phyloP scores from a whole-genome alignment of 176 grass and related monocot species.

The Alopecurus myosuroides region DNA sequence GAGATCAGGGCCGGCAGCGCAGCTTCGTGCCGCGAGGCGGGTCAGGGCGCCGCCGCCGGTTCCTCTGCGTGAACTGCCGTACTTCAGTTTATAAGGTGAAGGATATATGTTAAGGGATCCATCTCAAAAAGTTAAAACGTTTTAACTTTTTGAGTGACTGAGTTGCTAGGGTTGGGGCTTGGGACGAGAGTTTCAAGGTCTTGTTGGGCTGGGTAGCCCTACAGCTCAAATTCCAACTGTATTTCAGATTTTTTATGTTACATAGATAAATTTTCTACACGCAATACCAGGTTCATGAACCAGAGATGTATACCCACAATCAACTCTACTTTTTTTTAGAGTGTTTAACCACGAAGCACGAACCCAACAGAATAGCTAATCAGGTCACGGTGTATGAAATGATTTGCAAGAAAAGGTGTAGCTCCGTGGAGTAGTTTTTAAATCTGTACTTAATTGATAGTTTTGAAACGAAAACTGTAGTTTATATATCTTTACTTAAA shows the following conservation, averaged over 20 bases:
- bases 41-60: too few relatives aligned
- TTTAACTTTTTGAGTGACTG: not conserved
- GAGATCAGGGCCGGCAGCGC: too few relatives aligned
- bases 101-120: too few relatives aligned
- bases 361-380: not conserved
- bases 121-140: too few relatives aligned
- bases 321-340: not conserved
- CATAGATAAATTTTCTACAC: not conserved
- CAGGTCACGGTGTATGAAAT: not conserved
- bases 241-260: not conserved
- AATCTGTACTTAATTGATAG: not conserved
- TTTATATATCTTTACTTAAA: not conserved
- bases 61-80: too few relatives aligned
- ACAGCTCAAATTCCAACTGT: not conserved
- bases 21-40: too few relatives aligned
- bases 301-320: not conserved
- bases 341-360: not conserved
- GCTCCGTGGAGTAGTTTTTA: not conserved
- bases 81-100: too few relatives aligned
- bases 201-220: not conserved
- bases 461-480: not conserved
- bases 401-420: not conserved
- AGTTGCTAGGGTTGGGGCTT: not conserved
- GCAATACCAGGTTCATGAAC: not conserved
- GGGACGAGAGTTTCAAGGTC: not conserved